phyloP scores from a whole-genome alignment of 208 protist genomes.

The Porcisia hertigi region DNA sequence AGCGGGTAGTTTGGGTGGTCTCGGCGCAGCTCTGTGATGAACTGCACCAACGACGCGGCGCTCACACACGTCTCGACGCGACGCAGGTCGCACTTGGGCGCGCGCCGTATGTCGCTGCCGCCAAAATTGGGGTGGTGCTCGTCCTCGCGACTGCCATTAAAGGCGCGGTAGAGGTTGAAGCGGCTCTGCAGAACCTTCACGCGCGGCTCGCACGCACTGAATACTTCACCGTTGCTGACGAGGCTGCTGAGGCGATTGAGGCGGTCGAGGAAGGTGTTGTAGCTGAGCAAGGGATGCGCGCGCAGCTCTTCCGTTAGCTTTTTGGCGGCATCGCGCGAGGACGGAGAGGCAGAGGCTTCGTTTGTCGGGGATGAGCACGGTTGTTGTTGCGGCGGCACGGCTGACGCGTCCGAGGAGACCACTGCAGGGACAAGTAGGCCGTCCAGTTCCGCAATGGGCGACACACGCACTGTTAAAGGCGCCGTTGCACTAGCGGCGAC shows the following conservation, averaged over 20 bases:
- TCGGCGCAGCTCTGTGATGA: conserved; percentile 38
- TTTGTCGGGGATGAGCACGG: background rate
- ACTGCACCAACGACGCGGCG: conserved; percentile 40
- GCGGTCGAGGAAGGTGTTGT: conserved; percentile 39
- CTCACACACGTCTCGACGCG: conserved; percentile 63
- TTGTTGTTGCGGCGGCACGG: background rate
- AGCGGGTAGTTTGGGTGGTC: conserved; percentile 22
- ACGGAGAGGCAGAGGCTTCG: background rate
- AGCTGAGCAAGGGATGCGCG: conserved; percentile 40
- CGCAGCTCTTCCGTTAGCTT: background rate
- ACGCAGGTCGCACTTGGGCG: conserved; percentile 60
- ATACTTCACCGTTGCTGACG: conserved; percentile 44
- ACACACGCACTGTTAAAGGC: background rate
- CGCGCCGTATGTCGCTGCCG: conserved; percentile 42
- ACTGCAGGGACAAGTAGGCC: conserved; percentile 16
- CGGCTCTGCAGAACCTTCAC: conserved; percentile 73
- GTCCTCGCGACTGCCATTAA: conserved; percentile 74
- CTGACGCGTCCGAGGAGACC: background rate
- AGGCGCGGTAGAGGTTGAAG: conserved; percentile 70
- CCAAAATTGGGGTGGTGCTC: conserved; percentile 49
- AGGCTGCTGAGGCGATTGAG: conserved; percentile 47
- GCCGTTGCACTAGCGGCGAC: background rate
- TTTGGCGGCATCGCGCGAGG: background rate
- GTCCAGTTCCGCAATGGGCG: conserved; percentile 16
- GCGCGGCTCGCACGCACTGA: conserved; percentile 77